Conservation (phyloP, 257 asterid genomes). For the Solanum paucissectum region DNA sequence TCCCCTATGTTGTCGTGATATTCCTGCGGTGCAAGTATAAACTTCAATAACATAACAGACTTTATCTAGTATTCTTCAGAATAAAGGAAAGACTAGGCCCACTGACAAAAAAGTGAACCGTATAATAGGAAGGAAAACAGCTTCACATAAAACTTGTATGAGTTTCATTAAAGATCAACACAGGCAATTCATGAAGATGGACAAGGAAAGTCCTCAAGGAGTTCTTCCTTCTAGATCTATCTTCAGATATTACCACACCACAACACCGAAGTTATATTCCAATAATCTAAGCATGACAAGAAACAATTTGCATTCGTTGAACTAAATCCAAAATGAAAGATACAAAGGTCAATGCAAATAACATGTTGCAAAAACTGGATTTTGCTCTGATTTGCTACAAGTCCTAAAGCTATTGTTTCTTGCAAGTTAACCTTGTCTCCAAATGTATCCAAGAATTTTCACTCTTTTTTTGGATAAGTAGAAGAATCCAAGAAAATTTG, state of each 20-base stretch:
- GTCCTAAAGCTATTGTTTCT: not conserved
- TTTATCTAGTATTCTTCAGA: not conserved
- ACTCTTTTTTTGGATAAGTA: not conserved
- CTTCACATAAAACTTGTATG: not conserved
- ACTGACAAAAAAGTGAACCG: not conserved
- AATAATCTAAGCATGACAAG: not conserved
- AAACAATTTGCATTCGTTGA: not conserved
- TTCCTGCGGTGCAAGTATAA: slow-evolving; percentile 33
- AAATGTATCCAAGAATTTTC: not conserved
- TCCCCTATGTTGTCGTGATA: slow-evolving; percentile 91
- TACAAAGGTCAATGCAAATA: not conserved
- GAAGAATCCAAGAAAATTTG: not conserved
- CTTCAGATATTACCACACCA: not conserved
- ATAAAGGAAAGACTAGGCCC: not conserved
- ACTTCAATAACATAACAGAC: not conserved
- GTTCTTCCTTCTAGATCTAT: not conserved
- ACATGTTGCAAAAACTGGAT: not conserved
- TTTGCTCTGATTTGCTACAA: not conserved
- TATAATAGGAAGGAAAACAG: not conserved
- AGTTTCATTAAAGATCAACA: not conserved
- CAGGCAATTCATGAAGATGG: not conserved
- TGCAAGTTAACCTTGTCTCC: not conserved
- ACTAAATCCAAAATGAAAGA: not conserved
- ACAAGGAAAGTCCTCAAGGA: not conserved
- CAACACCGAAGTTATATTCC: not conserved